phyloP scores from a whole-genome alignment of 306 rosid genomes.

The Corylus avellana region DNA sequence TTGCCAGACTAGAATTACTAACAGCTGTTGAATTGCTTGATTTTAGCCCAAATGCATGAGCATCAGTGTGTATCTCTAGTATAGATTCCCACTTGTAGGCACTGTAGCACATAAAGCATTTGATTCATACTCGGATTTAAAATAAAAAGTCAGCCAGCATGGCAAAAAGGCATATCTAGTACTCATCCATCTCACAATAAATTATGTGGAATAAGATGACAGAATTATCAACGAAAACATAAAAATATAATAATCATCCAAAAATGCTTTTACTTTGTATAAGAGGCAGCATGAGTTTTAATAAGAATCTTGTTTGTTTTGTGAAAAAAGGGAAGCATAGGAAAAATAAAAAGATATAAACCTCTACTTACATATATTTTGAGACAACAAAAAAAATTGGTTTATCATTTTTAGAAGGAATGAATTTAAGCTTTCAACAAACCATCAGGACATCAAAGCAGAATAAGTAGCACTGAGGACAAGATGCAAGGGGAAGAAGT shows the following conservation, averaged over 20 bases:
- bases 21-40: constrained; percentile 66
- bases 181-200: no score
- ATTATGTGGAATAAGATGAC: no score
- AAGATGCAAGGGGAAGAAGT: not conserved
- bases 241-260: no score
- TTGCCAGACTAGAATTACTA: constrained; percentile 77
- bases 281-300: no score
- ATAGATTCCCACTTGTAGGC: constrained; percentile 73
- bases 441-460: not conserved
- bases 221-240: no score
- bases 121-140: constrained; percentile 21
- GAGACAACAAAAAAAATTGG: not conserved
- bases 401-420: not conserved
- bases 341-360: no score
- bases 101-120: constrained; percentile 48
- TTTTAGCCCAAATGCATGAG: constrained; percentile 72
- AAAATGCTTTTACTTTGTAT: no score
- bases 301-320: no score
- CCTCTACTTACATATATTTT: no score
- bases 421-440: not conserved
- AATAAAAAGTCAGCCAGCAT: constrained; percentile 13
- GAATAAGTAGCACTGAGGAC: not conserved
- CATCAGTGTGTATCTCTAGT: constrained; percentile 74
- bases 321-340: no score
- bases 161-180: not conserved